Conservation (phyloP, 202 grass and related monocot species). For the Carex arenaria region DNA sequence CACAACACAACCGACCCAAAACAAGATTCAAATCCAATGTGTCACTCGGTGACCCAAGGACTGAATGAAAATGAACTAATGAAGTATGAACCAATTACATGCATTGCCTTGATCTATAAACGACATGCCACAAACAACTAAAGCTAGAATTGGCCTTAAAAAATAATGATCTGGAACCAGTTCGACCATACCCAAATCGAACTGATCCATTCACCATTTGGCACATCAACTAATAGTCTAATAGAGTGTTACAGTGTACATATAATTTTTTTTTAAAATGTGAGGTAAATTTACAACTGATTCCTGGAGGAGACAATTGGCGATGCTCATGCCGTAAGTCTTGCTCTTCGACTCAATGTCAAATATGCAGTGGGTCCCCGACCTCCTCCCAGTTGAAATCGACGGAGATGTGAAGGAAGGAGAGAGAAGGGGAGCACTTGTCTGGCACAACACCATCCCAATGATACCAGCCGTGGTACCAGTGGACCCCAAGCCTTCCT, state of each 20-base stretch:
- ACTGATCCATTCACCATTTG: too few relatives aligned
- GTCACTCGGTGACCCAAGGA: too few relatives aligned
- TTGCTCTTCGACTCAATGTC: constrained; percentile 54
- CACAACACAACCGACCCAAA: neutral
- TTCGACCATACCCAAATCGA: neutral
- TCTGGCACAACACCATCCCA: constrained; percentile 68
- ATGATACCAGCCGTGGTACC: neutral
- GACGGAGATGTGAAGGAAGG: constrained; percentile 49
- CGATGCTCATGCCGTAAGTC: constrained; percentile 69
- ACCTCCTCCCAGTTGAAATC: constrained; percentile 52
- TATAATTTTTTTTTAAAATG: too few relatives aligned
- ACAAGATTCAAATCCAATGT: neutral
- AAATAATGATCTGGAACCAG: neutral
- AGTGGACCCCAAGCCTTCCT: constrained; percentile 52
- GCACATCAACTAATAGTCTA: neutral
- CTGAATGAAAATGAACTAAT: neutral
- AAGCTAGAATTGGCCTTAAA: too few relatives aligned
- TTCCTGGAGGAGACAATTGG: constrained; percentile 25
- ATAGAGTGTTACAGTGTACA: too few relatives aligned
- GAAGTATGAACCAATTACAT: too few relatives aligned
- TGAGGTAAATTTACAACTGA: neutral
- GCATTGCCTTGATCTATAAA: too few relatives aligned
- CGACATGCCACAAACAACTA: too few relatives aligned
- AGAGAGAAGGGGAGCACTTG: constrained; percentile 32
- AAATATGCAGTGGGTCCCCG: constrained; percentile 54